Evolutionary conservation across 2,329 filamentous ascomycete species (phyloP), one percentile per base, ranked within the genome.

Genomic region (Coniochaeta sp.): DNA sequence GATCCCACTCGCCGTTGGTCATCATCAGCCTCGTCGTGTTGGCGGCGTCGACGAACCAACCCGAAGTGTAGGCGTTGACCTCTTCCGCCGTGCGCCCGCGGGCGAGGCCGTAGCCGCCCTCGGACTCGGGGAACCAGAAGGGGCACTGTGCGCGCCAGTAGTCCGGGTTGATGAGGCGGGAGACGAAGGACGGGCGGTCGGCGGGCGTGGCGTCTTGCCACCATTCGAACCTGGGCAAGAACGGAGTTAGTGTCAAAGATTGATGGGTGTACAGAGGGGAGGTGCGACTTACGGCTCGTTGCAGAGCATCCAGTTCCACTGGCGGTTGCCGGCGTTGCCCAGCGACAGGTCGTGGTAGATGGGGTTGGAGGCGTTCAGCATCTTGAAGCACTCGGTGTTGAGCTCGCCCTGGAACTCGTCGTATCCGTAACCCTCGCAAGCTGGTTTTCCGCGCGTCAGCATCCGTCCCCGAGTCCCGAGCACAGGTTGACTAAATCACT

Each of bases 281-380:
- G n/a, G n/a, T n/a, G 10, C 22, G 35, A 57, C 58, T 48, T 35
- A 51, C 50, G 67, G 66, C 51, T 69, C 65, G 60, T 79, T 79
- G 65, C 77, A 81, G 9, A 71, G 65, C 60, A 80, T 69, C 76
- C 75, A 80, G 12, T 68, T 63, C 75, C 74, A 80, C 57, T 78
- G 75, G 3, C 75, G 66, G 60, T 77, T 68, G 27, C 66, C 57
- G 0, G 56, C 51, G 56, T 79, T 79, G 56, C 54, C 51, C 1
- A 62, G 57, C 3, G 58, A 54, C 33, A 65, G 46, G 42, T 70
- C 67, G 48, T 60, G 59, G 59, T 63, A 70, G 51, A 67, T 53
- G 13, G 65, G 64, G 59, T 74, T 69, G 13, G 65, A 67, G 3
- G 60, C 67, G 59, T 79, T 76, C 68, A 75, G 56, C 48, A 71